phyloP scores from a whole-genome alignment of 208 protist genomes.

The Trypanosoma congolense region DNA sequence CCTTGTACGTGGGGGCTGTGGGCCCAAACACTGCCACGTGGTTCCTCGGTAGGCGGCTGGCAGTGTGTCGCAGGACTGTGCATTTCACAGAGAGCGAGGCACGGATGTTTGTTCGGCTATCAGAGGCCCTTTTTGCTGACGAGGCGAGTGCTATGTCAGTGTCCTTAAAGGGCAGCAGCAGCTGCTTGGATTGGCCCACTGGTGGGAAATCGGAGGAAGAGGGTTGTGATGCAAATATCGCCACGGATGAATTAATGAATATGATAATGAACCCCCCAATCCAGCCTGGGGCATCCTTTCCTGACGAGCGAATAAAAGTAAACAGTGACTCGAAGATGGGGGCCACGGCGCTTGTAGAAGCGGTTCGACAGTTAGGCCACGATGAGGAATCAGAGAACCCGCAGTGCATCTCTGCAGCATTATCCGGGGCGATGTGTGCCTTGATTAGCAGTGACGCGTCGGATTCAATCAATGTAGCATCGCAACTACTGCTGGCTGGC shows the following conservation, averaged over 20 bases:
- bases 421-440: constrained; percentile 12
- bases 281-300: too few relatives aligned
- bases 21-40: too few relatives aligned
- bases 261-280: not conserved
- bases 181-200: not conserved
- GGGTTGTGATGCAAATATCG: not conserved
- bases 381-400: not conserved
- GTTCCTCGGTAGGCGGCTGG: not conserved
- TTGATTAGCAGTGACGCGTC: constrained; percentile 12
- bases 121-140: constrained; percentile 22
- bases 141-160: constrained; percentile 9
- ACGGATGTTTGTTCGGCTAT: constrained; percentile 10
- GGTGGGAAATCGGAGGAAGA: not conserved
- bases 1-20: too few relatives aligned
- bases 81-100: constrained; percentile 8
- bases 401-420: not conserved
- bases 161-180: not conserved
- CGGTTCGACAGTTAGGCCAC: constrained; percentile 2
- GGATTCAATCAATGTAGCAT: constrained; percentile 6
- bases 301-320: not conserved
- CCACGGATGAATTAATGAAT: constrained; percentile 10
- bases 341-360: not conserved
- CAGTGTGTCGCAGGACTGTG: not conserved
- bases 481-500: constrained; percentile 46
- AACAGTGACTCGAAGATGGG: not conserved